Conservation (phyloP, 2,329 filamentous ascomycete genomes). For the Cordyceps cicadae region DNA sequence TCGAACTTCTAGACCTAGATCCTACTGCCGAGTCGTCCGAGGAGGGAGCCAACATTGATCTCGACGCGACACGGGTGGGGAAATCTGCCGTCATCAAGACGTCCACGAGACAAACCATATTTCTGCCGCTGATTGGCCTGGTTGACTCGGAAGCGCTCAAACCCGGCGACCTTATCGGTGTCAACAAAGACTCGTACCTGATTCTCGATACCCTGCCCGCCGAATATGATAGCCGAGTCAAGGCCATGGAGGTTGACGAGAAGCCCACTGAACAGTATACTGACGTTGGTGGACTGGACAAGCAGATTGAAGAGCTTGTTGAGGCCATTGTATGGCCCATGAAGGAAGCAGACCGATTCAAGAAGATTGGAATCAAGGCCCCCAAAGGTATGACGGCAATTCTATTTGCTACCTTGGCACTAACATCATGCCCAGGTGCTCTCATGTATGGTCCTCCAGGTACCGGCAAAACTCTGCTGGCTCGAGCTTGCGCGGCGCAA, state of each 20-base stretch:
- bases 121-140: conserved; percentile 90
- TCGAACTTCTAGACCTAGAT: conserved; percentile 93
- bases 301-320: conserved; percentile 97
- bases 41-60: conserved; percentile 96
- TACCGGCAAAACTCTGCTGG: conserved; percentile 85
- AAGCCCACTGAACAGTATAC: conserved; percentile 99
- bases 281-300: conserved; percentile 93
- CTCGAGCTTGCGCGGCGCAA: conserved; percentile 92
- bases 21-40: conserved; percentile 92
- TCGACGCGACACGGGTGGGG: conserved; percentile 91
- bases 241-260: conserved; percentile 99
- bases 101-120: conserved; percentile 96
- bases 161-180: conserved; percentile 91
- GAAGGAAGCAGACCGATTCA: conserved; percentile 98
- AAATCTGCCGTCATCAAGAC: conserved; percentile 99
- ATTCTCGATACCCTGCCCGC: conserved; percentile 93
- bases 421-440: conserved; percentile 53
- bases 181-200: conserved; percentile 98
- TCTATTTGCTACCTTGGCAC: conserved; percentile 68
- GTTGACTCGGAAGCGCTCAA: conserved; percentile 94
- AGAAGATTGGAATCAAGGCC: conserved; percentile 99
- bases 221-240: conserved; percentile 97
- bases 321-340: conserved; percentile 99
- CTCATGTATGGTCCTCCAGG: conserved; percentile 95
- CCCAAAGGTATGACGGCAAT: conserved; percentile 71